Evolutionary conservation across 2,329 filamentous ascomycete genomes (phyloP).

Genomic region (Hymenoscyphus salicellus): DNA sequence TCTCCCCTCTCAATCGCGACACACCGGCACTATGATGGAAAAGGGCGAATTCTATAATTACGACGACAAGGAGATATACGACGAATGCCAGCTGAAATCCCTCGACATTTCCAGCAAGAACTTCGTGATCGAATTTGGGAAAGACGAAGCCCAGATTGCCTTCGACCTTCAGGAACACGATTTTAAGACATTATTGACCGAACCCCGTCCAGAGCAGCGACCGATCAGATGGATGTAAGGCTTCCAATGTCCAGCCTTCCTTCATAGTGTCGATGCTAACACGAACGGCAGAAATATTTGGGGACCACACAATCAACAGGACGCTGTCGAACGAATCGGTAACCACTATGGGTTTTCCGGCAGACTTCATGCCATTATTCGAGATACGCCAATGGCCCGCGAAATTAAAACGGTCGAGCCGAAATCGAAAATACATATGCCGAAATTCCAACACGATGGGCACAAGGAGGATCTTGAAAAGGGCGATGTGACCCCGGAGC

Average conservation of each 20-base stretch:
- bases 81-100: conserved; percentile 42
- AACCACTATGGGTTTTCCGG: conserved; percentile 66
- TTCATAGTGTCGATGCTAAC: neutral
- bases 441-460: conserved; percentile 16
- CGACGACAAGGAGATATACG: conserved; percentile 49
- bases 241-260: neutral
- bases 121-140: conserved; percentile 65
- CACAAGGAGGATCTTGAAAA: conserved; percentile 28
- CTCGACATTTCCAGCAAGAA: conserved; percentile 47
- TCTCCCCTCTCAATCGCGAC: neutral
- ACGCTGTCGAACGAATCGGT: conserved; percentile 54
- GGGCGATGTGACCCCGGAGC: conserved; percentile 10
- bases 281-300: conserved; percentile 59
- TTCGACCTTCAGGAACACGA: conserved; percentile 49
- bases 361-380: conserved; percentile 62
- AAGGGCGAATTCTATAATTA: conserved; percentile 42
- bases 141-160: conserved; percentile 52
- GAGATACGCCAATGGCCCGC: conserved; percentile 46
- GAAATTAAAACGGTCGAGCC: neutral
- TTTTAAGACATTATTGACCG: conserved; percentile 41
- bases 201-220: conserved; percentile 37
- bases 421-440: conserved; percentile 10
- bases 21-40: conserved; percentile 19
- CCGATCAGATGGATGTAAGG: conserved; percentile 69
- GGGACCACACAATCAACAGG: conserved; percentile 59